A percentile compares a stretch with the other conserved stretches of the same genome.
These are phyloP conservation scores for Discostella stelligeroides DNA, from an alignment of 108 stramenopile species.

Conservation along the genomic window DNA sequence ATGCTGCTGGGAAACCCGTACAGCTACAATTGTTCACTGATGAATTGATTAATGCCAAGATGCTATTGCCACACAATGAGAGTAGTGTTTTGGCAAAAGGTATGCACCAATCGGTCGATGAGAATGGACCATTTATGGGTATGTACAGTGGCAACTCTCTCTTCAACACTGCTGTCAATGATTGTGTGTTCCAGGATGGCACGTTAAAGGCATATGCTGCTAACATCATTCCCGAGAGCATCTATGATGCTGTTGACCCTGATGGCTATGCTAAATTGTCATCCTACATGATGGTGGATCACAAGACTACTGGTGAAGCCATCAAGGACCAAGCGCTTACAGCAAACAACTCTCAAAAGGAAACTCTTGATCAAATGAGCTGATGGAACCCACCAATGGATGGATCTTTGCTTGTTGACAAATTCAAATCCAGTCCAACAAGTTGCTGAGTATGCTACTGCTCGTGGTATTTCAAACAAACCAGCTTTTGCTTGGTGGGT, in stretches of 20 bases:
- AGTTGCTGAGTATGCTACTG: too few species aligned
- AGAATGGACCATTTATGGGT: too few species aligned
- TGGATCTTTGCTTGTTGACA: too few species aligned
- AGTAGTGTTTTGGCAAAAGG: too few species aligned
- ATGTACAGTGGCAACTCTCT: too few species aligned
- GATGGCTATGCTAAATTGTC: neutral
- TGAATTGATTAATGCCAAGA: too few species aligned
- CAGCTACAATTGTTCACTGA: too few species aligned
- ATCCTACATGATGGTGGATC: neutral
- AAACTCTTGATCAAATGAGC: slow-evolving; percentile 27
- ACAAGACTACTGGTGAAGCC: neutral
- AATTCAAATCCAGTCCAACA: too few species aligned
- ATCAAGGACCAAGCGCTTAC: neutral
- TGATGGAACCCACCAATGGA: too few species aligned
- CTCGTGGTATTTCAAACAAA: slow-evolving; percentile 7
- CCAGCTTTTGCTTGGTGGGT: slow-evolving; percentile 11
- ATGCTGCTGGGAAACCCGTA: too few species aligned
- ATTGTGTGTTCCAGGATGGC: slow-evolving; percentile 27
- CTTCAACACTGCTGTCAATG: slow-evolving; percentile 18
- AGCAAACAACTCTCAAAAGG: slow-evolving; percentile 24
- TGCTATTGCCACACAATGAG: too few species aligned
- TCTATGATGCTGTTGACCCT: neutral
- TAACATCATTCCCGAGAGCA: slow-evolving; percentile 23
- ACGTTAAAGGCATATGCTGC: slow-evolving; percentile 11
- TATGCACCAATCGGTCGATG: too few species aligned